A percentile compares a stretch with the other conserved stretches of the same genome.
Evolutionary conservation across 805 yeast genomes (phyloP).

Genomic region (Saccharomycopsis fibuligera): DNA sequence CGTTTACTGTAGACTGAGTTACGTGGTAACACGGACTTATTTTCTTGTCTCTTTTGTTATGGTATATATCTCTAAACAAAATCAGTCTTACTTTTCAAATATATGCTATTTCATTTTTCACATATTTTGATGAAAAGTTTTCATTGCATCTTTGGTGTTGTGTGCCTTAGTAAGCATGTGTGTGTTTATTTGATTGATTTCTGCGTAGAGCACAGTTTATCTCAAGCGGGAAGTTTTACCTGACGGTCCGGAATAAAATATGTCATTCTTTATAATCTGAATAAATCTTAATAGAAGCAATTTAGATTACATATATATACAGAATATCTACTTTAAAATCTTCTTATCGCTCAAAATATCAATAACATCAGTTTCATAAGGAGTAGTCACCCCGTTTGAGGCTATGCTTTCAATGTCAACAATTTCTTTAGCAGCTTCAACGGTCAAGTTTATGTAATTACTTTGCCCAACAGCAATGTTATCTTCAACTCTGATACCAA

Average conservation of each 20-base stretch:
- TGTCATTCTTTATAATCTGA: background rate
- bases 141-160: too few species aligned
- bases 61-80: too few species aligned
- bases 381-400: constrained; percentile 50
- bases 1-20: too few species aligned
- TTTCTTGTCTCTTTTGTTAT: too few species aligned
- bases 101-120: too few species aligned
- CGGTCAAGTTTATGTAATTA: constrained; percentile 56
- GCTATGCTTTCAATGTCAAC: constrained; percentile 72
- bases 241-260: background rate
- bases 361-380: constrained; percentile 37
- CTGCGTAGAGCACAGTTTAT: too few species aligned
- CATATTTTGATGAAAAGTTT: too few species aligned
- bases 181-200: too few species aligned
- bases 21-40: too few species aligned
- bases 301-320: background rate
- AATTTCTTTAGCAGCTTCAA: constrained; percentile 81
- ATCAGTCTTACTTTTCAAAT: too few species aligned
- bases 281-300: background rate
- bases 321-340: background rate
- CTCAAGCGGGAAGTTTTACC: too few species aligned
- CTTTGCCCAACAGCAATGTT: constrained; percentile 75
- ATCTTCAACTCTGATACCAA: constrained; percentile 94
- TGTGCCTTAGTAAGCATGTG: too few species aligned
- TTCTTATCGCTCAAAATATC: constrained; percentile 22